A percentile compares a stretch with the other conserved stretches of the same genome.
These are phyloP conservation scores for Terfezia claveryi DNA, from an alignment of 495 filamentous ascomycete species.

Conservation along the genomic window DNA sequence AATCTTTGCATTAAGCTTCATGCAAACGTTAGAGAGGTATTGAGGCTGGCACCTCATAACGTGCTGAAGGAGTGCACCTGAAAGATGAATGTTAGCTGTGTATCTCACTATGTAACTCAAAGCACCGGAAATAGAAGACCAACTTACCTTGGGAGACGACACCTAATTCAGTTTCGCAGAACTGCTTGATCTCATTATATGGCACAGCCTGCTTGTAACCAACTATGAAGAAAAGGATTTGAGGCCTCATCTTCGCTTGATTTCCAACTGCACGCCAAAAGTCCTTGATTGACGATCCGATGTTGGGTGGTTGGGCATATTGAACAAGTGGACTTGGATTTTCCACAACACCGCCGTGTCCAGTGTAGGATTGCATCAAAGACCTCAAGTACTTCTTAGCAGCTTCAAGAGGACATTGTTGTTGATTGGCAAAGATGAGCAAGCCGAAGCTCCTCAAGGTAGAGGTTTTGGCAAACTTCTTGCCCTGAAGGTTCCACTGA, in stretches of 20 bases:
- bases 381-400: slow-evolving; percentile 33
- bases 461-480: slow-evolving; percentile 45
- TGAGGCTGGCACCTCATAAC: slow-evolving; percentile 41
- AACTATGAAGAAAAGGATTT: slow-evolving; percentile 54
- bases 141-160: slow-evolving; percentile 42
- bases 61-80: slow-evolving; percentile 35
- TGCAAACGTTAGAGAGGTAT: slow-evolving; percentile 68
- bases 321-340: slow-evolving; percentile 18
- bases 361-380: slow-evolving; percentile 39
- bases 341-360: slow-evolving; percentile 47
- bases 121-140: not conserved
- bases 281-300: slow-evolving; percentile 31
- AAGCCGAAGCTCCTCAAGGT: slow-evolving; percentile 53
- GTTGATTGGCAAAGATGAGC: slow-evolving; percentile 25
- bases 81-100: not conserved
- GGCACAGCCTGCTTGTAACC: slow-evolving; percentile 37
- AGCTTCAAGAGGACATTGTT: slow-evolving; percentile 19
- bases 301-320: slow-evolving; percentile 17
- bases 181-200: slow-evolving; percentile 67
- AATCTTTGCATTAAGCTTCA: slow-evolving; percentile 95
- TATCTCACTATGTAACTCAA: not conserved
- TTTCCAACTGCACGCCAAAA: slow-evolving; percentile 30
- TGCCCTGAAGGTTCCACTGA: slow-evolving; percentile 67
- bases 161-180: slow-evolving; percentile 57
- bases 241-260: slow-evolving; percentile 27